These are phyloP conservation scores for Citrullus mucosospermus DNA, from an alignment of 306 rosid genomes.

Conservation along the genomic window DNA sequence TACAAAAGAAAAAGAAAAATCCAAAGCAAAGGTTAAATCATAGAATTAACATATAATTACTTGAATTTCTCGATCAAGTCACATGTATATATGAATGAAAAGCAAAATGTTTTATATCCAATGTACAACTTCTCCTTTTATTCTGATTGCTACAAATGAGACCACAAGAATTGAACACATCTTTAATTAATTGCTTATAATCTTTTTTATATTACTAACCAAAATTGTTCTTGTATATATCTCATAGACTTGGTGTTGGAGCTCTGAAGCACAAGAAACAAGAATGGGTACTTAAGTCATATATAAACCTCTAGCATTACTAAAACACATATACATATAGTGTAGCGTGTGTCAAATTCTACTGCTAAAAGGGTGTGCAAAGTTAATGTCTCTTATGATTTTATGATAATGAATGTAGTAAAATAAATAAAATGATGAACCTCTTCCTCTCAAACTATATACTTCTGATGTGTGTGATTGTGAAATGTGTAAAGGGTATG, in stretches of 20 bases:
- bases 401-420: not conserved
- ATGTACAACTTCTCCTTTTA: not conserved
- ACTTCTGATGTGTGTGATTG: not conserved
- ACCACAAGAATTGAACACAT: not conserved
- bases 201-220: not conserved
- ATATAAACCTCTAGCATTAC: not conserved
- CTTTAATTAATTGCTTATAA: not conserved
- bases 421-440: not conserved
- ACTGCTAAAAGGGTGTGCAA: not conserved
- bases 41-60: too few species aligned
- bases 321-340: not conserved
- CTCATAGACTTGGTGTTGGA: slow-evolving; percentile 2
- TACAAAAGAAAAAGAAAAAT: too few species aligned
- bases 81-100: not conserved
- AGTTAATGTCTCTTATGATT: not conserved
- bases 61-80: not conserved
- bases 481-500: not conserved
- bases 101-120: not conserved
- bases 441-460: not conserved
- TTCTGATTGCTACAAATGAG: not conserved
- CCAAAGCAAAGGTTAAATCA: too few species aligned
- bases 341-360: not conserved
- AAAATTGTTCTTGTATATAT: not conserved
- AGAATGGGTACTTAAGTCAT: not conserved
- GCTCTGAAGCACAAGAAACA: slow-evolving; percentile 1